phyloP scores from a whole-genome alignment of 768 basidiomycete species.

The Boletellus ananiceps region DNA sequence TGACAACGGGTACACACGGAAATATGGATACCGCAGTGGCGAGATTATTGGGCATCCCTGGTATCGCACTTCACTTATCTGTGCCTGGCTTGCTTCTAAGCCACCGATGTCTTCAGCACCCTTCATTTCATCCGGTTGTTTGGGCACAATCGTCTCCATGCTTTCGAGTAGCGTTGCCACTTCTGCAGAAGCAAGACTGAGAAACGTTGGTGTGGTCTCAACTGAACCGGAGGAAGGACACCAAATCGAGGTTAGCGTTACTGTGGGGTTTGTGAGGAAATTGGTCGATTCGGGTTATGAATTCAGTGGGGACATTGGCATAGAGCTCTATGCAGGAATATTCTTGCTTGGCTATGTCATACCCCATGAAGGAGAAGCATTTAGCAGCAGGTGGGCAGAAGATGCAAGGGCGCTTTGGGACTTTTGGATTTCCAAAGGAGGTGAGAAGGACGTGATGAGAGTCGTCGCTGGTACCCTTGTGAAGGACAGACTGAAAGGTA shows the following conservation, averaged over 20 bases:
- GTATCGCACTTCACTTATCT: slow-evolving; percentile 4
- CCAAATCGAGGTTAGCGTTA: background rate
- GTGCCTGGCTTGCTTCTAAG: background rate
- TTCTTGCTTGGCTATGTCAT: slow-evolving; percentile 24
- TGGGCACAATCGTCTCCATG: slow-evolving; percentile 13
- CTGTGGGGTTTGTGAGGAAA: slow-evolving; percentile 12
- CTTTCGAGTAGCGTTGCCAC: slow-evolving; percentile 14
- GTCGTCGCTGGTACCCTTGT: slow-evolving; percentile 32
- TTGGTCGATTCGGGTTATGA: slow-evolving; percentile 18
- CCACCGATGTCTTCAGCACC: slow-evolving; percentile 5
- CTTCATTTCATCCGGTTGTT: slow-evolving; percentile 20
- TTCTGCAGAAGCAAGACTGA: slow-evolving; percentile 14
- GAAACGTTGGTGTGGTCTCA: slow-evolving; percentile 9
- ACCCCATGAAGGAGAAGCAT: slow-evolving; percentile 5
- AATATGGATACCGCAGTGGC: background rate
- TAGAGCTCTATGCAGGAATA: slow-evolving; percentile 17
- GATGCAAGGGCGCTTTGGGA: slow-evolving; percentile 32
- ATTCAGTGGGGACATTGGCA: slow-evolving; percentile 17
- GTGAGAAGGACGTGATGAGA: slow-evolving; percentile 18
- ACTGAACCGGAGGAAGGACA: background rate
- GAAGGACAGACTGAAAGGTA: slow-evolving; percentile 38
- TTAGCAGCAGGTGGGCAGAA: slow-evolving; percentile 9
- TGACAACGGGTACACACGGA: background rate
- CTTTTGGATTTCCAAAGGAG: slow-evolving; percentile 16
- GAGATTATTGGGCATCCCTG: slow-evolving; percentile 16